phyloP scores from a whole-genome alignment of 75 land plant genomes.

The Picea glauca region DNA sequence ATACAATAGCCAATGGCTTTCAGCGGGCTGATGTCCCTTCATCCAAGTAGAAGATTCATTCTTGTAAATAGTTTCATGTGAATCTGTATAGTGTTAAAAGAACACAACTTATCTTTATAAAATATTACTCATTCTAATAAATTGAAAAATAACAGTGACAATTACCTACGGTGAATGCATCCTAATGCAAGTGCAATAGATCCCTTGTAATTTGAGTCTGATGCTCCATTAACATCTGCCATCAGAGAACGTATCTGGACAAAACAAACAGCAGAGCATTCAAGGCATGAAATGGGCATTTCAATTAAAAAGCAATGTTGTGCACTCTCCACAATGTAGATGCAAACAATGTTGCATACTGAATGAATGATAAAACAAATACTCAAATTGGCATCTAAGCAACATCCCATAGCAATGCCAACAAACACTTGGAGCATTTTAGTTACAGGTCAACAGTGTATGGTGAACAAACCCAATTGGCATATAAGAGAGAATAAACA shows the following conservation, averaged over 20 bases:
- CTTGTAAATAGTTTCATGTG: not conserved
- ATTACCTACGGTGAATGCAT: constrained; percentile 91
- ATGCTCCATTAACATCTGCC: constrained; percentile 41
- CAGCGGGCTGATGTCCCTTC: no score
- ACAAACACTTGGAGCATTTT: not conserved
- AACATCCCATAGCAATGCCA: not conserved
- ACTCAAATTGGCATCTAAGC: not conserved
- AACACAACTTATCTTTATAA: not conserved
- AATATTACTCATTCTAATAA: not conserved
- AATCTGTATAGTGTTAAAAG: not conserved
- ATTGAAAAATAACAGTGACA: not conserved
- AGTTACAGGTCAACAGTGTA: not conserved
- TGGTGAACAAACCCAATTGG: not conserved
- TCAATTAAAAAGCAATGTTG: not conserved
- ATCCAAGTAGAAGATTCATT: not conserved
- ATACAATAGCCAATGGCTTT: not conserved
- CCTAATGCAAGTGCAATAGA: constrained; percentile 89
- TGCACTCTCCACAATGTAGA: not conserved
- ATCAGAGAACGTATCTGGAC: constrained; percentile 68
- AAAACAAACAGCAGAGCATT: not conserved
- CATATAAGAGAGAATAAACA: not conserved
- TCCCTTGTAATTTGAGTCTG: constrained; percentile 58
- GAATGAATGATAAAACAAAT: not conserved
- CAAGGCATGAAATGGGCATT: not conserved
- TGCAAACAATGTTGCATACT: not conserved